Percentiles rank a stretch among this genome's conserved stretches.
phyloP scores from a whole-genome alignment of 805 yeast genomes.

The Yueomyces sinensis region DNA sequence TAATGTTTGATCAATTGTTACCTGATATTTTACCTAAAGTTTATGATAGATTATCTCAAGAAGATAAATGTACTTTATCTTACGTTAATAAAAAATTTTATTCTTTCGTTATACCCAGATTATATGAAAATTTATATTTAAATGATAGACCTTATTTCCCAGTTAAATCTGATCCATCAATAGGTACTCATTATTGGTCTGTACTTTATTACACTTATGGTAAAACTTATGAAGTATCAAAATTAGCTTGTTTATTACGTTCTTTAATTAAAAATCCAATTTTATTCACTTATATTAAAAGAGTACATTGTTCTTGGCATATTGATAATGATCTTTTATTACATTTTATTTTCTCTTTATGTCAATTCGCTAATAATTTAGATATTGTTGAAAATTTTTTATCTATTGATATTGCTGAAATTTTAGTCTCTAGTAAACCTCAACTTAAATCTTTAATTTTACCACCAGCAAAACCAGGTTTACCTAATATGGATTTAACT shows the following conservation, averaged over 20 bases:
- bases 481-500: slow-evolving; percentile 11
- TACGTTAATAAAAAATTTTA: slow-evolving; percentile 12
- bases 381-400: slow-evolving; percentile 15
- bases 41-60: slow-evolving; percentile 9
- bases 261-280: slow-evolving; percentile 9
- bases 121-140: slow-evolving; percentile 15
- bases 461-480: slow-evolving; percentile 11
- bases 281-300: slow-evolving; percentile 12
- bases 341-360: slow-evolving; percentile 9
- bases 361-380: slow-evolving; percentile 8
- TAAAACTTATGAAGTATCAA: slow-evolving; percentile 3
- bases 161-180: slow-evolving; percentile 13
- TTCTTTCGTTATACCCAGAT: slow-evolving; percentile 6
- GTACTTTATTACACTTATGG: slow-evolving; percentile 8
- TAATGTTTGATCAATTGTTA: slow-evolving; percentile 16
- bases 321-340: slow-evolving; percentile 8
- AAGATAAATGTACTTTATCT: slow-evolving; percentile 15
- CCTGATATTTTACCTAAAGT: slow-evolving; percentile 11
- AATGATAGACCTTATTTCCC: slow-evolving; percentile 15
- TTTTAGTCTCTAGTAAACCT: slow-evolving; percentile 5
- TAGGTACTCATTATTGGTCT: slow-evolving; percentile 19
- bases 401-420: slow-evolving; percentile 7
- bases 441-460: slow-evolving; percentile 12
- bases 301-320: slow-evolving; percentile 22
- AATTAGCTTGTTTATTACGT: slow-evolving; percentile 11